Base-by-base conservation (phyloP, 2,329 filamentous ascomycete genomes). In the Trichoderma simmonsii region DNA sequence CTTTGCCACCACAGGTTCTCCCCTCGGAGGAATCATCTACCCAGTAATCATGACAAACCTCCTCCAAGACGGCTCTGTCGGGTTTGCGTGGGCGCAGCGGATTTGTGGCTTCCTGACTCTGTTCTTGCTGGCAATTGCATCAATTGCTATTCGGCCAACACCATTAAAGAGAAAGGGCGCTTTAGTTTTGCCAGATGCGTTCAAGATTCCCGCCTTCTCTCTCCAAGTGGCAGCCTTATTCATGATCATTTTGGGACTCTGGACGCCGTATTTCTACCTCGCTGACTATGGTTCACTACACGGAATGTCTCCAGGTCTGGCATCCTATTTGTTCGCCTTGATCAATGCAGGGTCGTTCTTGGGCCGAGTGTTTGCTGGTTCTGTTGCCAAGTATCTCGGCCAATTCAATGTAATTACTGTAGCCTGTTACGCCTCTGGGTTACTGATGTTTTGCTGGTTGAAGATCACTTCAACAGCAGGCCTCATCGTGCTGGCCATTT, bases 21-120 rank as follows among this genome's bases (percentile, higher is more conserved):
- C 65, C 26, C 32, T 68, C 15, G 65, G 65, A 6, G 65, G 65
- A 59, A 39, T 68, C 54, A 68, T 68, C 24, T 68, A 59, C 18
- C 65, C 65, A 14, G 65, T 68, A 4, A 59, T 68, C 21, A 68
- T 68, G 65, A 68, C 54, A 11, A 68, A 57, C n/a, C 65, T 68
- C 9, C 65, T 68, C 21, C 34, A 39, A 43, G 24, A 32, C 15
- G 24, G 18, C 4, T 59, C 26, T 2, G 24, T 68, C 3, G 65
- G 65, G 4, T 68, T 68, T 4, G 32, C 24, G 0, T 68, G 65
- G 65, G 65, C 4, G 3, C 65, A 68, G 54, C 65, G 65, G 0
- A 26, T 68, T 18, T 68, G 65, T 59, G 65, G 65, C 18, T 68
- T 68, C 8, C 15, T 68, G 54, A 68, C 65, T 18, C 32, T 68